Percentiles rank a stretch among this genome's conserved stretches.
Conservation (phyloP, 2,329 filamentous ascomycete species). For the Pseudogymnoascus verrucosus region DNA sequence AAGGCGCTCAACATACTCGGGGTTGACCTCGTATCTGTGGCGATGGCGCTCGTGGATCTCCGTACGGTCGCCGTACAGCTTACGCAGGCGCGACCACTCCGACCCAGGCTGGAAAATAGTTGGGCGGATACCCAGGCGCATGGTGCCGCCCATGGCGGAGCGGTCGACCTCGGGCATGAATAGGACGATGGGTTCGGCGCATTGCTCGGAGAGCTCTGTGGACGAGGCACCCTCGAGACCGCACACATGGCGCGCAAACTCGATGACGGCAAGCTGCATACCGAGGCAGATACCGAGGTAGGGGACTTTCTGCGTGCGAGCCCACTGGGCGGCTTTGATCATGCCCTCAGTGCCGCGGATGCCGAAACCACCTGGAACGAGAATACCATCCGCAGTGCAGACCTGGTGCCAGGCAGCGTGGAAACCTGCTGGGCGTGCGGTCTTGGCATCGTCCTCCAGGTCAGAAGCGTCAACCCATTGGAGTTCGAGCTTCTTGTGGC, state of each 20-base stretch:
- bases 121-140: conserved; percentile 71
- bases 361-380: conserved; percentile 59
- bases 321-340: conserved; percentile 81
- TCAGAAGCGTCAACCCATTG: conserved; percentile 79
- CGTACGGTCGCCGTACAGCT: conserved; percentile 56
- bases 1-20: conserved; percentile 61
- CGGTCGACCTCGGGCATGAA: conserved; percentile 88
- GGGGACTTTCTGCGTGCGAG: conserved; percentile 69
- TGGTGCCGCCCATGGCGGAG: conserved; percentile 73
- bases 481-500: conserved; percentile 69
- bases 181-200: conserved; percentile 49
- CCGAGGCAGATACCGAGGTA: conserved; percentile 88
- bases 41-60: conserved; percentile 68
- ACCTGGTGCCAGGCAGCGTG: conserved; percentile 81
- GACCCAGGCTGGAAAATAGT: conserved; percentile 67
- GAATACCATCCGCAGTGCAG: conserved; percentile 56
- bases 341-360: conserved; percentile 79
- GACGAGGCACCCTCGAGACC: conserved; percentile 41
- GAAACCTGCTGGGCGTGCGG: conserved; percentile 60
- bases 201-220: conserved; percentile 26
- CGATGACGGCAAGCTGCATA: conserved; percentile 88
- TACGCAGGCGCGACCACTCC: conserved; percentile 71
- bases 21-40: conserved; percentile 88
- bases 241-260: conserved; percentile 72
- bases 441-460: conserved; percentile 60